Evolutionary conservation across 208 protist genomes (phyloP), one percentile per base, ranked within the genome.

Genomic region (Leishmania amazonensis): DNA sequence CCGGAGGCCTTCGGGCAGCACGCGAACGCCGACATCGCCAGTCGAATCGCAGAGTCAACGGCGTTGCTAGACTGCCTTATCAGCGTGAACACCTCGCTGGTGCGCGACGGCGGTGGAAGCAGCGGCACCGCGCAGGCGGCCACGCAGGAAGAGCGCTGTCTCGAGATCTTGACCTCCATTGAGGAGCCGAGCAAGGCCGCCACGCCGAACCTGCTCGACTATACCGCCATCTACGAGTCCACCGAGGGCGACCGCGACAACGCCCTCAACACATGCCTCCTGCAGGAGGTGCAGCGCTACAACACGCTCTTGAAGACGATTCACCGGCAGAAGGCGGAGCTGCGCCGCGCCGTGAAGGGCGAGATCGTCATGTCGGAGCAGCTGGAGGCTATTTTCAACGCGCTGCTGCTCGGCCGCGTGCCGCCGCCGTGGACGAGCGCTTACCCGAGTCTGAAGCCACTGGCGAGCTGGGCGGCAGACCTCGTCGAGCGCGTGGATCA

Each of bases 1-100:
- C 98, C 99, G 24, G 98, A 99, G 87, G 98, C 98, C 21, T 99
- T 99, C 87, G 99, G 99, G 21, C 99, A 99, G 89, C 99, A 99
- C 89, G 86, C 93, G 35, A 99, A 99, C 89, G 99, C 99, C 1
- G 98, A 99, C 84, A 99, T 99, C 74, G 90, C 98, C 24, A 99
- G 97, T 74, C 96, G 98, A 62, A 99, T 99, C 72, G 81, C 97
- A 51, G 95, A 99, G 74, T 97, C 98, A 6, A 97, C 87, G 7
- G 78, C 85, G 62, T 81, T 99, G 71, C 87, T 99, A 5, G 95
- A 99, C 19, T 98, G 97, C 74, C 83, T 99, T n/a, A 93, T 99
- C 49, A 90, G 88, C 68, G 86, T 95, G 64, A 95, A 98, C 87
- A 83, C 89, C 13, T 94, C 90, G 28, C 86, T 98, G 4, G 89